A percentile compares a stretch with the other conserved stretches of the same genome.
Conservation (phyloP, 2,329 filamentous ascomycete species). For the Rhinocladiella similis region DNA sequence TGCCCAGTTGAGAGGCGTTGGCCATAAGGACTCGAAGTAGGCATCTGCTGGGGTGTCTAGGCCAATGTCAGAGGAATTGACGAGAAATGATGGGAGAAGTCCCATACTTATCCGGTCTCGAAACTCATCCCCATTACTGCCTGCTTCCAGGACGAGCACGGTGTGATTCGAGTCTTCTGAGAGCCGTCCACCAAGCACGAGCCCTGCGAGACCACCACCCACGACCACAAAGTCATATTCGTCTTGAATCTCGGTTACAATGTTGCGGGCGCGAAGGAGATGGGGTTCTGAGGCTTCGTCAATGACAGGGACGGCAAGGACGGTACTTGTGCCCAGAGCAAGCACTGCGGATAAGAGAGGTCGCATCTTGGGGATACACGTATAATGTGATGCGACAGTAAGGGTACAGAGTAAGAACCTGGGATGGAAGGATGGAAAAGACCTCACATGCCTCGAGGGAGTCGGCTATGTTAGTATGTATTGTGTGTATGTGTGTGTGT, state of each 20-base stretch:
- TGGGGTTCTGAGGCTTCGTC: slow-evolving; percentile 28
- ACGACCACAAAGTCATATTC: slow-evolving; percentile 36
- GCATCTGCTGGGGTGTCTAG: slow-evolving; percentile 37
- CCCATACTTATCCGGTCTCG: slow-evolving; percentile 36
- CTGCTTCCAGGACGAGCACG: slow-evolving; percentile 37
- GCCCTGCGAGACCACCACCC: slow-evolving; percentile 35
- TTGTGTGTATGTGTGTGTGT: neutral
- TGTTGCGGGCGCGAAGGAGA: slow-evolving; percentile 28
- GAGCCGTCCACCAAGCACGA: slow-evolving; percentile 35
- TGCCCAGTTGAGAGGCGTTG: slow-evolving; percentile 37
- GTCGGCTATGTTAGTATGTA: neutral
- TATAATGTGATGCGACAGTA: neutral
- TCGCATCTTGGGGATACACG: slow-evolving; percentile 13
- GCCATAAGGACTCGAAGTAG: slow-evolving; percentile 38
- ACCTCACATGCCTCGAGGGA: neutral
- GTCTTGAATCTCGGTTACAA: slow-evolving; percentile 30
- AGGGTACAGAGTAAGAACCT: neutral
- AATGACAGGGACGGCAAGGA: slow-evolving; percentile 22
- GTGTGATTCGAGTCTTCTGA: slow-evolving; percentile 36
- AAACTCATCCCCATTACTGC: slow-evolving; percentile 36
- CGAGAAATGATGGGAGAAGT: neutral
- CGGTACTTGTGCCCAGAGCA: slow-evolving; percentile 23
- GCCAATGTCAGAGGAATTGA: neutral
- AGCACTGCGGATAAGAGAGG: slow-evolving; percentile 9
- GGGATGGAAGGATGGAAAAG: neutral